Evolutionary conservation across 2,329 filamentous ascomycete species (phyloP).

Genomic region (Penicillium sp.): DNA sequence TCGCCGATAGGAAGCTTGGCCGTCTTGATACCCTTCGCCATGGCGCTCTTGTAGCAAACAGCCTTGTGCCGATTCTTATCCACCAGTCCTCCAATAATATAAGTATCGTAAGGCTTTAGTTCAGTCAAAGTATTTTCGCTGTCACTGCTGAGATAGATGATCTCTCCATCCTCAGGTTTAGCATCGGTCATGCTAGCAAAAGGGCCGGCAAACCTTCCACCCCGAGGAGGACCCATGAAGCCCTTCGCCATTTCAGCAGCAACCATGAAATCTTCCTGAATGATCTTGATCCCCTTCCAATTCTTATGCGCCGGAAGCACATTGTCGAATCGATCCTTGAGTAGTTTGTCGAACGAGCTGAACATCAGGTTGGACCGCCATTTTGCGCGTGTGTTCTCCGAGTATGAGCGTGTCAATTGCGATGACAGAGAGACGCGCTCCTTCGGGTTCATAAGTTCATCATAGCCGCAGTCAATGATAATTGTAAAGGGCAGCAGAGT

Average conservation of each 20-base stretch:
- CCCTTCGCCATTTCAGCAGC: conserved; percentile 66
- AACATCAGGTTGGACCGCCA: conserved; percentile 73
- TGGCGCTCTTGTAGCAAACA: conserved; percentile 81
- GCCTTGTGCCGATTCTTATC: conserved; percentile 97
- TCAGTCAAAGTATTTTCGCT: conserved; percentile 80
- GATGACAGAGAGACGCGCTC: conserved; percentile 79
- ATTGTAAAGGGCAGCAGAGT: conserved; percentile 73
- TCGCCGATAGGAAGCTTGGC: conserved; percentile 94
- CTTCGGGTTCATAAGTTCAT: conserved; percentile 82
- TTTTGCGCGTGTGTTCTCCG: conserved; percentile 72
- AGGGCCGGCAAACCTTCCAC: conserved; percentile 61
- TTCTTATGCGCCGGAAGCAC: conserved; percentile 71
- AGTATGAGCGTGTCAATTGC: conserved; percentile 86
- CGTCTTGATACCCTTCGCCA: conserved; percentile 74
- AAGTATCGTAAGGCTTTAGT: conserved; percentile 83
- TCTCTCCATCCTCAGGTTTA: conserved; percentile 51
- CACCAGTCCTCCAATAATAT: conserved; percentile 90
- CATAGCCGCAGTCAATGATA: conserved; percentile 89
- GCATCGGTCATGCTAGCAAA: conserved; percentile 48
- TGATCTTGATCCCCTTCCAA: conserved; percentile 78
- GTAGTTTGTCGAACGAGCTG: conserved; percentile 71
- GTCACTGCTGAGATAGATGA: conserved; percentile 90
- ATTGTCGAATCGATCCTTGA: conserved; percentile 78
- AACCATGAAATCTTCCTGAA: conserved; percentile 70
- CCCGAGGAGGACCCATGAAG: conserved; percentile 61